A percentile compares a stretch with the other conserved stretches of the same genome.
These are phyloP conservation scores for Saccharomyces paradoxus DNA, from an alignment of 805 yeast genomes.

Conservation along the genomic window DNA sequence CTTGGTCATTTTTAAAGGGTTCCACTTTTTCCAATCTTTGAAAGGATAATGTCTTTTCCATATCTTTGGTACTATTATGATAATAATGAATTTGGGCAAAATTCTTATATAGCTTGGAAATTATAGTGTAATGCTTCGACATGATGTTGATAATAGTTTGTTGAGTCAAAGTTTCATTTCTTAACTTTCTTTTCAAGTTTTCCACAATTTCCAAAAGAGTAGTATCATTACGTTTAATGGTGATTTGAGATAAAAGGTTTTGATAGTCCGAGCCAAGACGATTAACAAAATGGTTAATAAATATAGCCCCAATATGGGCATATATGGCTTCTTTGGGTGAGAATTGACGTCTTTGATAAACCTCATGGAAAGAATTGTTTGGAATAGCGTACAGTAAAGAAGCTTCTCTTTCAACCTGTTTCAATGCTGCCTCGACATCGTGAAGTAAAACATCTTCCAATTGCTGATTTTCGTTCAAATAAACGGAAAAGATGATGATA, in stretches of 20 bases:
- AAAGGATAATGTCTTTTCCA: slow-evolving; percentile 75
- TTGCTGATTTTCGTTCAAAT: slow-evolving; percentile 57
- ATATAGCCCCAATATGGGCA: slow-evolving; percentile 87
- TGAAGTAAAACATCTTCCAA: slow-evolving; percentile 29
- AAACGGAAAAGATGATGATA: slow-evolving; percentile 76
- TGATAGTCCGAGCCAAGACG: slow-evolving; percentile 86
- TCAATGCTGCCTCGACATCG: slow-evolving; percentile 57
- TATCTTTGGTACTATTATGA: slow-evolving; percentile 34
- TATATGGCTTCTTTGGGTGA: slow-evolving; percentile 92
- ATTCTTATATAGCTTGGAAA: slow-evolving; percentile 77
- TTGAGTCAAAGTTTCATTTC: slow-evolving; percentile 89
- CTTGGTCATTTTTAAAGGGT: slow-evolving; percentile 66
- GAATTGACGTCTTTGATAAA: slow-evolving; percentile 65
- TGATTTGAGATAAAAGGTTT: slow-evolving; percentile 56
- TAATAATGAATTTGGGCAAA: slow-evolving; percentile 88
- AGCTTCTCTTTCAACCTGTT: slow-evolving; percentile 89
- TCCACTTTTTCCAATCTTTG: slow-evolving; percentile 75
- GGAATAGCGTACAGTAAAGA: slow-evolving; percentile 89
- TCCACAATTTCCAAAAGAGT: slow-evolving; percentile 64
- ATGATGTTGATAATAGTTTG: slow-evolving; percentile 73
- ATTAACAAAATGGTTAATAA: slow-evolving; percentile 90
- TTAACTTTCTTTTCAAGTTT: slow-evolving; percentile 77
- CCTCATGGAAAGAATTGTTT: slow-evolving; percentile 65
- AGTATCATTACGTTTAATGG: slow-evolving; percentile 50
- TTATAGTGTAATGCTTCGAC: slow-evolving; percentile 57